Conservation (phyloP, 2,329 filamentous ascomycete species). For the Zymoseptoria crescenta region DNA sequence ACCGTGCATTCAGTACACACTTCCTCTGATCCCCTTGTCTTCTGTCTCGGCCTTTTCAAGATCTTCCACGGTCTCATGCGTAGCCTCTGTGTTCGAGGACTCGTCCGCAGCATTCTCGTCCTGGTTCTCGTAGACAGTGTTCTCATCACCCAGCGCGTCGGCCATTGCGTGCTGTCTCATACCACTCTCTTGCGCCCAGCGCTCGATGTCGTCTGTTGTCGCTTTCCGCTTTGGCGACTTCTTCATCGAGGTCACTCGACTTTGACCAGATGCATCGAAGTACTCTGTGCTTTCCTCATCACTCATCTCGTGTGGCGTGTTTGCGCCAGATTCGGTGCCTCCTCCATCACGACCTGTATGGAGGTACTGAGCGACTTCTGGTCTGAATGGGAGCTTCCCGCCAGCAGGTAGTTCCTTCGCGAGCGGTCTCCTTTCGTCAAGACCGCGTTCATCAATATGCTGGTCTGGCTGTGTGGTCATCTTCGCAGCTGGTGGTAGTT, state of each 20-base stretch:
- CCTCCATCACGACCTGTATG: constrained; percentile 28
- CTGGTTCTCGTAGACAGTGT: constrained; percentile 17
- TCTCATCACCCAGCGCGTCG: constrained; percentile 40
- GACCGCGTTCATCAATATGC: neutral
- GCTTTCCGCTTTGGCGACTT: constrained; percentile 42
- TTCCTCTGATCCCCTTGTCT: constrained; percentile 25
- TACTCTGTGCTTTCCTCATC: constrained; percentile 32
- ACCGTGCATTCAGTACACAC: constrained; percentile 23
- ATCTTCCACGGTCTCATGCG: constrained; percentile 7
- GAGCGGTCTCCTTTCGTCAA: neutral
- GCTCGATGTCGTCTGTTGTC: constrained; percentile 29
- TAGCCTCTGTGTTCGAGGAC: neutral
- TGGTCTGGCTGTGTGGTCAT: neutral
- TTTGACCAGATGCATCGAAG: constrained; percentile 12
- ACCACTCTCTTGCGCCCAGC: constrained; percentile 41
- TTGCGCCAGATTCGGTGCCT: constrained; percentile 26
- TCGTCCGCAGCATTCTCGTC: neutral
- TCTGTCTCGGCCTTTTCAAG: constrained; percentile 20
- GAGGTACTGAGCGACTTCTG: constrained; percentile 14
- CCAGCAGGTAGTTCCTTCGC: neutral
- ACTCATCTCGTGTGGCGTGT: constrained; percentile 34
- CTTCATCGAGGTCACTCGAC: constrained; percentile 29
- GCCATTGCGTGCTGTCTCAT: constrained; percentile 40
- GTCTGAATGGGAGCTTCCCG: constrained; percentile 3
- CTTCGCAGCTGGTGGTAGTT: constrained; percentile 10